Evolutionary conservation across 1,284 basidiomycete genomes (phyloP).

Genomic region (Ustilago trichophora): DNA sequence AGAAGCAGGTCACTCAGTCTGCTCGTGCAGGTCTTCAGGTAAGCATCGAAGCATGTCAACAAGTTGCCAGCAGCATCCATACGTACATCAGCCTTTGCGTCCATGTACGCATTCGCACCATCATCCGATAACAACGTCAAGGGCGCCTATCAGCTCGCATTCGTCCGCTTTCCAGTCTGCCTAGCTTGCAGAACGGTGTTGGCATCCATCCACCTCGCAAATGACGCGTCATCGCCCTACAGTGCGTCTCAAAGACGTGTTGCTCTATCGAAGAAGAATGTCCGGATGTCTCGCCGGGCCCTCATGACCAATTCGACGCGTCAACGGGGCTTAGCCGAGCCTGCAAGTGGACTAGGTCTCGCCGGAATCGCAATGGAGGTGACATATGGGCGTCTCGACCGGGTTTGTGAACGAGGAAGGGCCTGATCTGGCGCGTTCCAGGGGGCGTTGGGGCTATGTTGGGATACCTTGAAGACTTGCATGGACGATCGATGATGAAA

Average conservation of each 20-base stretch:
- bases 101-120: neutral
- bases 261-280: neutral
- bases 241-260: neutral
- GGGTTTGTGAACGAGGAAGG: too few relatives aligned
- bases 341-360: too few relatives aligned
- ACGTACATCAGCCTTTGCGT: neutral
- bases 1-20: slow-evolving; percentile 55
- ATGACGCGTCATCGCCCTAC: slow-evolving; percentile 3
- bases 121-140: neutral
- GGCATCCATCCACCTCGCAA: slow-evolving; percentile 7
- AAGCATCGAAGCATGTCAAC: slow-evolving; percentile 22
- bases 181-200: neutral
- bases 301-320: slow-evolving; percentile 1
- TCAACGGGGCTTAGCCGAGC: too few relatives aligned
- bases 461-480: too few relatives aligned
- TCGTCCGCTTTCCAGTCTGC: neutral
- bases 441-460: too few relatives aligned
- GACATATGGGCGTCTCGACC: too few relatives aligned
- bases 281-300: neutral
- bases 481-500: too few relatives aligned
- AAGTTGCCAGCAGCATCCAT: neutral
- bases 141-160: neutral
- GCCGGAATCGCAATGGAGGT: too few relatives aligned
- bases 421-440: too few relatives aligned
- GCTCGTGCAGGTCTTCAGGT: slow-evolving; percentile 61